These are phyloP conservation scores for Diplogelasinospora grovesii DNA, from an alignment of 495 filamentous ascomycete genomes.

Conservation along the genomic window DNA sequence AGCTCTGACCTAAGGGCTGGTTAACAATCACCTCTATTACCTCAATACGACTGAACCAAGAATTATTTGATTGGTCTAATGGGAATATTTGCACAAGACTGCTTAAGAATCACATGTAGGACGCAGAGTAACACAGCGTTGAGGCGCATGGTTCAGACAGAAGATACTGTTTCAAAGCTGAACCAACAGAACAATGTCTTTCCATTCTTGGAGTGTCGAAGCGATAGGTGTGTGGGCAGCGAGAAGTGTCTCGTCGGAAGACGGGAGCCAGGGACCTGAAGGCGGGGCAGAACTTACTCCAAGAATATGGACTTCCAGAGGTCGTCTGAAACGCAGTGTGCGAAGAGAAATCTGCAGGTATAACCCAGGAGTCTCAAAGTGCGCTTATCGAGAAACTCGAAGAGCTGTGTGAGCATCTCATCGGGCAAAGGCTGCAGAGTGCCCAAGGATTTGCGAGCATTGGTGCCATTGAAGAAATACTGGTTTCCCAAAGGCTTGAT, in stretches of 20 bases:
- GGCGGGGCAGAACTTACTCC: conserved; percentile 56
- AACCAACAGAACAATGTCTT: too few relatives aligned
- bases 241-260: too few relatives aligned
- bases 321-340: conserved; percentile 78
- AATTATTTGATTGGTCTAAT: too few relatives aligned
- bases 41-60: too few relatives aligned
- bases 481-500: conserved; percentile 88
- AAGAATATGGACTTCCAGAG: conserved; percentile 85
- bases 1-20: conserved; percentile 15
- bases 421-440: conserved; percentile 63
- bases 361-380: conserved; percentile 62
- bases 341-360: conserved; percentile 85
- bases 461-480: conserved; percentile 53
- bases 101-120: too few relatives aligned
- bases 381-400: conserved; percentile 65
- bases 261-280: not conserved
- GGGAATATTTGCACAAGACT: too few relatives aligned
- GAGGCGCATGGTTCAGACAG: too few relatives aligned
- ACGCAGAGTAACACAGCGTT: too few relatives aligned
- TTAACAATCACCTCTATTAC: conserved; percentile 53
- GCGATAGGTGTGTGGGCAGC: too few relatives aligned
- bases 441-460: conserved; percentile 61
- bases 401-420: conserved; percentile 67
- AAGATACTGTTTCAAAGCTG: too few relatives aligned
- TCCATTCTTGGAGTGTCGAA: too few relatives aligned